Conservation (phyloP, 179 eudicot genomes). For the Silene vulgaris region DNA sequence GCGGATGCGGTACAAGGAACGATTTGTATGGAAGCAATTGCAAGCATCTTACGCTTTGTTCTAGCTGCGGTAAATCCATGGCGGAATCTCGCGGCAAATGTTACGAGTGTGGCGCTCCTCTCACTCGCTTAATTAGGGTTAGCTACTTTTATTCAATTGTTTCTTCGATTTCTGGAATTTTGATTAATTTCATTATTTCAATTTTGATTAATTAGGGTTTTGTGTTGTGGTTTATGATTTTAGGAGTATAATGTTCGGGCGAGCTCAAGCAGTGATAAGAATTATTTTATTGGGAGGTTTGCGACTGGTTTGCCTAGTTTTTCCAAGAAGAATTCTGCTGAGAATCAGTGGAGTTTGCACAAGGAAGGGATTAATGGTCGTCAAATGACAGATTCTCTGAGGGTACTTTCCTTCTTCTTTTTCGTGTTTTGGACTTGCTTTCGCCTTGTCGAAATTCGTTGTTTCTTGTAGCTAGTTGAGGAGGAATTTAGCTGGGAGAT, state of each 20-base stretch:
- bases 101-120: constrained; percentile 55
- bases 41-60: constrained; percentile 88
- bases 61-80: constrained; percentile 70
- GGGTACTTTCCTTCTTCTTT: constrained; percentile 21
- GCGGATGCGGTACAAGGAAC: constrained; percentile 59
- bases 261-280: constrained; percentile 59
- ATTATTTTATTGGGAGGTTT: constrained; percentile 85
- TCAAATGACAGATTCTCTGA: constrained; percentile 50
- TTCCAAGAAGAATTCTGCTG: constrained; percentile 74
- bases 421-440: too few relatives aligned
- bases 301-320: constrained; percentile 75
- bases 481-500: too few relatives aligned
- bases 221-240: neutral
- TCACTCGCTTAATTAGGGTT: constrained; percentile 80
- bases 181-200: neutral
- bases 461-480: too few relatives aligned
- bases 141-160: neutral
- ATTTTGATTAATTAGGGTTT: constrained; percentile 10
- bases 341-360: constrained; percentile 76
- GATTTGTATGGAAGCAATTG: constrained; percentile 87
- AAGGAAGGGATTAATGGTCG: constrained; percentile 86
- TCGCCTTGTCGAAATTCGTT: too few relatives aligned
- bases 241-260: constrained; percentile 90
- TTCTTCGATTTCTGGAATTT: neutral
- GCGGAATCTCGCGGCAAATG: constrained; percentile 64